Evolutionary conservation across 257 asterid species (phyloP), one percentile per base, ranked within the genome.

Genomic region (Fraxinus americana): DNA sequence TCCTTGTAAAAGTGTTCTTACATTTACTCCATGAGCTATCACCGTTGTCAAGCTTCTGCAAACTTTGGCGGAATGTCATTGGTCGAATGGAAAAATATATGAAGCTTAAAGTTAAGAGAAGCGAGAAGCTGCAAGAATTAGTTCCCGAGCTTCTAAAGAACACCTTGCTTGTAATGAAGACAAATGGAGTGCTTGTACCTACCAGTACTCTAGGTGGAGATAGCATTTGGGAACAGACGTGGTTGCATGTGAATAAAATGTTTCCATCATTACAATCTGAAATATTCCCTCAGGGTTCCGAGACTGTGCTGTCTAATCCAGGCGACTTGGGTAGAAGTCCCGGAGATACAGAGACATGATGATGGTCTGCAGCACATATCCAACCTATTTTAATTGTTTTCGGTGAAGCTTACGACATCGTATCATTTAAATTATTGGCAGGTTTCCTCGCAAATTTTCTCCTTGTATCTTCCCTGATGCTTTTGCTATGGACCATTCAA

Each of bases 161-260:
- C 86, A 85, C 86, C 25, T 83, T 94, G 79, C 84, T 87, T n/a
- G 96, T 89, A 5, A 94, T 94, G 98, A 94, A 92, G 87, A 78
- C 88, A 12, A 91, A 87, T 77, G 96, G 98, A 66, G 92, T 94
- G 59, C 97, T 92, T 2, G 87, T 89, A 4, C 97, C 90, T 63
- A 88, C 93, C 41, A 87, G 91, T 77, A 91, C 97, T 68, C 90
- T 91, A 4, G 97, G 97, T 57, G 96, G 98, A 61, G 98, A 94
- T 65, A 92, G 94, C 74, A 84, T 94, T 70, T 94, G 97, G 98
- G 97, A 94, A 79, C 94, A 90, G 75, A 94, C 98, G 25, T 91
- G 98, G 98, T 80, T 94, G 85, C 97, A 94, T 7, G 97, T 94
- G 81, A 92, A 92, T 69, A 94, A 94, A 79, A 83, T 91, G 16